These are phyloP conservation scores for Corynascus novoguineensis DNA, from an alignment of 495 filamentous ascomycete species.

Conservation along the genomic window DNA sequence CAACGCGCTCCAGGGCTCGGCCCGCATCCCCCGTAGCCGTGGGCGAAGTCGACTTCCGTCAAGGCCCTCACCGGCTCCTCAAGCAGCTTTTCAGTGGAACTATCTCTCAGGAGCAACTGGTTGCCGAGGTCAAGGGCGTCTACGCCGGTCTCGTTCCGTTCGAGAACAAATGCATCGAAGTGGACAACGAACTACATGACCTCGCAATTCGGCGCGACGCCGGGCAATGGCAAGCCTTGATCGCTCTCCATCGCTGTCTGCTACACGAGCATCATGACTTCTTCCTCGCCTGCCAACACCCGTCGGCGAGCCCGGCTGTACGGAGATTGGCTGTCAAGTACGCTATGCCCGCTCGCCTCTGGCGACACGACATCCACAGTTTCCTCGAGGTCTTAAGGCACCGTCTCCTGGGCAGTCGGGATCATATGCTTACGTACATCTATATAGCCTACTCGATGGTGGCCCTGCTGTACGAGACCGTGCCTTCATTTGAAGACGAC, in stretches of 20 bases:
- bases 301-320: constrained; percentile 56
- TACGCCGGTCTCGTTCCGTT: constrained; percentile 74
- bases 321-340: constrained; percentile 60
- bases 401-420: constrained; percentile 61
- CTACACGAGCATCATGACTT: constrained; percentile 75
- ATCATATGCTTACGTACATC: constrained; percentile 78
- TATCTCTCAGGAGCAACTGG: constrained; percentile 71
- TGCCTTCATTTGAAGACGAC: constrained; percentile 69
- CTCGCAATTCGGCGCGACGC: constrained; percentile 44
- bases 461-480: constrained; percentile 69
- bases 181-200: constrained; percentile 52
- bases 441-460: constrained; percentile 79
- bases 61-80: too few relatives aligned
- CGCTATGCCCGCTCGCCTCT: constrained; percentile 77
- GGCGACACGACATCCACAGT: constrained; percentile 58
- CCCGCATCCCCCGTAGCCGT: too few relatives aligned
- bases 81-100: constrained; percentile 58
- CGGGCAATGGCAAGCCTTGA: constrained; percentile 67
- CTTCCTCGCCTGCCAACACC: constrained; percentile 71
- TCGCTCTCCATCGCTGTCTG: constrained; percentile 63
- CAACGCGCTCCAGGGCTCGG: too few relatives aligned
- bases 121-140: constrained; percentile 67
- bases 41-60: too few relatives aligned
- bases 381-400: constrained; percentile 70
- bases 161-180: constrained; percentile 71